Percentiles rank a stretch among this genome's conserved stretches.
These are phyloP conservation scores for Flaveria trinervia DNA, from an alignment of 129 eudicot species.

Conservation along the genomic window DNA sequence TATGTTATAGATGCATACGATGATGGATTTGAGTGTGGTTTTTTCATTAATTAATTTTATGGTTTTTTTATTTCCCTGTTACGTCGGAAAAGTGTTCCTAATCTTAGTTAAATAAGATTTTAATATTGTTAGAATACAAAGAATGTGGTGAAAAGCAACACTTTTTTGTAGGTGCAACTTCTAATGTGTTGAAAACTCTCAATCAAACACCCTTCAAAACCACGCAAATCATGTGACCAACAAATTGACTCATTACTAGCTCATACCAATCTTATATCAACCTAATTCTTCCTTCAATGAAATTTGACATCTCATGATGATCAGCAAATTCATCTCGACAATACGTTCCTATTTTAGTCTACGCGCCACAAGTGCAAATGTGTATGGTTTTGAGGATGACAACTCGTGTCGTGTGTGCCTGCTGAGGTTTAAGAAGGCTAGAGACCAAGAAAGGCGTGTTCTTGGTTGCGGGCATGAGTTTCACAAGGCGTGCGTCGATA, in stretches of 20 bases:
- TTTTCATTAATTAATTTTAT: background rate
- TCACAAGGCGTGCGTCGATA: slow-evolving; percentile 52
- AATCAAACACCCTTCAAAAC: slow-evolving; percentile 48
- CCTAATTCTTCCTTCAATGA: slow-evolving; percentile 22
- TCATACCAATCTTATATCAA: slow-evolving; percentile 38
- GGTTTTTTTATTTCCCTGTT: background rate
- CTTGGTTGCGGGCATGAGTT: slow-evolving; percentile 71
- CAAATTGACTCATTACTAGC: slow-evolving; percentile 49
- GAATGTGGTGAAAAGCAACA: slow-evolving; percentile 37
- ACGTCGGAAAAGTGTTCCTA: background rate
- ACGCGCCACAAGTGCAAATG: background rate
- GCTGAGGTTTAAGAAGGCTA: slow-evolving; percentile 41
- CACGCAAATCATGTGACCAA: slow-evolving; percentile 49
- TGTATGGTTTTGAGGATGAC: slow-evolving; percentile 24
- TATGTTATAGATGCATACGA: background rate
- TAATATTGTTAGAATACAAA: slow-evolving; percentile 17
- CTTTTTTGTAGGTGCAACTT: slow-evolving; percentile 50
- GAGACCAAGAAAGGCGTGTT: slow-evolving; percentile 36
- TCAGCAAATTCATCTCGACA: slow-evolving; percentile 20
- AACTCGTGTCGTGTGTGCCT: slow-evolving; percentile 68
- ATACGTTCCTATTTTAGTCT: slow-evolving; percentile 22
- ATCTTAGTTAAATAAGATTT: background rate
- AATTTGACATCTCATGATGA: slow-evolving; percentile 20
- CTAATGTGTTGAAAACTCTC: slow-evolving; percentile 48
- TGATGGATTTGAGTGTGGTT: background rate